Evolutionary conservation across 257 asterid species (phyloP).

Genomic region (Solanum stenotomum): DNA sequence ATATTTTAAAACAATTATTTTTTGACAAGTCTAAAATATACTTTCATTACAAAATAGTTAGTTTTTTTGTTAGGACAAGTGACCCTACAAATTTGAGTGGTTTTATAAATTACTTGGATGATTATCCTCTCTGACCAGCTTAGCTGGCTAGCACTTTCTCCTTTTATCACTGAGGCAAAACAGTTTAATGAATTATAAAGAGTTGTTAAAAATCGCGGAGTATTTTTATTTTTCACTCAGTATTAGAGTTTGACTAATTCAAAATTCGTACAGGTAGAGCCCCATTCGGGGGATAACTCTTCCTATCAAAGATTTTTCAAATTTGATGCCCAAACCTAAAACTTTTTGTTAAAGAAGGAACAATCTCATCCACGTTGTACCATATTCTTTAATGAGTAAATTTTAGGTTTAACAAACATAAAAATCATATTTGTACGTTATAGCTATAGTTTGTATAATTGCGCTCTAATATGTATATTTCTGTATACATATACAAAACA

Average conservation of each 20-base stretch:
- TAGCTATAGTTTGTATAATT: too few relatives aligned
- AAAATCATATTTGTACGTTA: too few relatives aligned
- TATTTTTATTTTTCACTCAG: too few relatives aligned
- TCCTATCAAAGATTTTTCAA: not conserved
- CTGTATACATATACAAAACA: too few relatives aligned
- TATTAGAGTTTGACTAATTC: too few relatives aligned
- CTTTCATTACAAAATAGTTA: not conserved
- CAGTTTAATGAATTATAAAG: not conserved
- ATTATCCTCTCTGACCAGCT: not conserved
- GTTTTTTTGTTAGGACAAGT: not conserved
- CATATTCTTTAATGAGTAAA: too few relatives aligned
- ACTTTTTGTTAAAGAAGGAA: too few relatives aligned
- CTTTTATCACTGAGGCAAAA: not conserved
- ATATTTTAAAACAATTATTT: not conserved
- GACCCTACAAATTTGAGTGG: not conserved
- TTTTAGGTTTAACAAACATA: too few relatives aligned
- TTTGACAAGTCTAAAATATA: not conserved
- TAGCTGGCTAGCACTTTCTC: not conserved
- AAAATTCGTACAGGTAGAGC: too few relatives aligned
- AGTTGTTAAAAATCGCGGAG: not conserved
- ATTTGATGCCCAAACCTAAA: accelerated
- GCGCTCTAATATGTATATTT: too few relatives aligned
- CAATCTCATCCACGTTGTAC: not conserved
- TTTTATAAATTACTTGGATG: not conserved
- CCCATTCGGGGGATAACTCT: not conserved